phyloP scores from a whole-genome alignment of 495 filamentous ascomycete genomes.

The Aspergillus conjunctus region DNA sequence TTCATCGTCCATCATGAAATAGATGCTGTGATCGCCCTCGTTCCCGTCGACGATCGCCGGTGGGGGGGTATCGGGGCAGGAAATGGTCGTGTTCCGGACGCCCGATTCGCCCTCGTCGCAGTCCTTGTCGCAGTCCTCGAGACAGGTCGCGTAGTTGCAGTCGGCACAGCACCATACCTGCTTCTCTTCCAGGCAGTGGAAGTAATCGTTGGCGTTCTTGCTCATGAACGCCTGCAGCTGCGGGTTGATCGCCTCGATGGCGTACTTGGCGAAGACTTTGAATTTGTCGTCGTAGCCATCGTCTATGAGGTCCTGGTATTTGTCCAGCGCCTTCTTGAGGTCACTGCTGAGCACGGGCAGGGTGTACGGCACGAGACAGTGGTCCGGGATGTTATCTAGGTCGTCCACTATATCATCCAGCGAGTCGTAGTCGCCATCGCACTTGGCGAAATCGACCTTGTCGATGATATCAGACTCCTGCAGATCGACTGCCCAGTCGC shows the following conservation, averaged over 20 bases:
- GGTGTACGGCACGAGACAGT: neutral
- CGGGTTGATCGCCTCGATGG: neutral
- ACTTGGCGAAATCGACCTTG: neutral
- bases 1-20: neutral
- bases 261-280: neutral
- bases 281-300: neutral
- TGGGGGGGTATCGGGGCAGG: neutral
- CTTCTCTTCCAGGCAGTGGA: neutral
- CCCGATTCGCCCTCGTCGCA: neutral
- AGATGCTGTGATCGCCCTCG: neutral
- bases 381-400: neutral
- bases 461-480: neutral
- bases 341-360: neutral
- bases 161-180: neutral
- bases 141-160: neutral
- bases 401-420: neutral
- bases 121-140: neutral
- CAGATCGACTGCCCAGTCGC: neutral
- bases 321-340: neutral
- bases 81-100: neutral
- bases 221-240: neutral
- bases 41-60: neutral
- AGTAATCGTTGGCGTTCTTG: neutral
- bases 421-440: neutral
- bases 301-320: neutral